Percentiles rank a stretch among this genome's conserved stretches.
phyloP scores from a whole-genome alignment of 2,329 filamentous ascomycete species.

The Colletotrichum higginsianum region DNA sequence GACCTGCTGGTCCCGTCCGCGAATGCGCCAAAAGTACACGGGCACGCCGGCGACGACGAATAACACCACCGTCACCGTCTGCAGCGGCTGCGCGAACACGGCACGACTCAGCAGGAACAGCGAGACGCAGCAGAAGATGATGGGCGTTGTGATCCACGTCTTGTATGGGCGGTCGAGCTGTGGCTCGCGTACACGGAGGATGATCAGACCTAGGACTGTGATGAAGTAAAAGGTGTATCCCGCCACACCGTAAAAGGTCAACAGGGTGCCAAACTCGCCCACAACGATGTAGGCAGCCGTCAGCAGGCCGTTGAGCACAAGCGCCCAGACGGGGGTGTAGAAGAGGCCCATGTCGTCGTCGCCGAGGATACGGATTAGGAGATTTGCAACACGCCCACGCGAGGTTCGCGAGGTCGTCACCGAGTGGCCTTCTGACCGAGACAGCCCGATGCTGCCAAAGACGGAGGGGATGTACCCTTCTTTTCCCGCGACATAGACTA shows the following conservation, averaged over 20 bases:
- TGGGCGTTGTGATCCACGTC: conserved; percentile 97
- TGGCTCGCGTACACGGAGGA: conserved; percentile 90
- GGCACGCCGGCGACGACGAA: conserved; percentile 90
- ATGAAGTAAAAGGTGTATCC: conserved; percentile 98
- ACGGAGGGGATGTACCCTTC: conserved; percentile 91
- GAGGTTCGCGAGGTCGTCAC: conserved; percentile 64
- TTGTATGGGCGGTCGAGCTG: conserved; percentile 90
- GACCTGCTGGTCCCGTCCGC: conserved; percentile 70
- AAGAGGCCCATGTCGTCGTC: conserved; percentile 87
- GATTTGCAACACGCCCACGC: conserved; percentile 71
- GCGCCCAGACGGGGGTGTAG: conserved; percentile 94
- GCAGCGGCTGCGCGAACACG: conserved; percentile 90
- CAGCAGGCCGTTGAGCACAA: conserved; percentile 83
- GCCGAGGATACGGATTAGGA: conserved; percentile 75
- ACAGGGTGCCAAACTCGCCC: conserved; percentile 90
- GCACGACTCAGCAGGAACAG: conserved; percentile 91
- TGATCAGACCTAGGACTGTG: conserved; percentile 92
- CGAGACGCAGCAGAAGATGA: conserved; percentile 98
- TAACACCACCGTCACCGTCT: conserved; percentile 87
- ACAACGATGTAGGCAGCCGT: conserved; percentile 85
- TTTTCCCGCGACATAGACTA: conserved; percentile 94
- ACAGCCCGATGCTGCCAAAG: conserved; percentile 86
- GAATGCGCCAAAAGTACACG: conserved; percentile 90
- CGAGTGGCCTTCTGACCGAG: conserved; percentile 56
- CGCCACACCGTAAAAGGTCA: conserved; percentile 98